Conservation (phyloP, 2,329 filamentous ascomycete genomes). For the Pezizomycotina sp. region DNA sequence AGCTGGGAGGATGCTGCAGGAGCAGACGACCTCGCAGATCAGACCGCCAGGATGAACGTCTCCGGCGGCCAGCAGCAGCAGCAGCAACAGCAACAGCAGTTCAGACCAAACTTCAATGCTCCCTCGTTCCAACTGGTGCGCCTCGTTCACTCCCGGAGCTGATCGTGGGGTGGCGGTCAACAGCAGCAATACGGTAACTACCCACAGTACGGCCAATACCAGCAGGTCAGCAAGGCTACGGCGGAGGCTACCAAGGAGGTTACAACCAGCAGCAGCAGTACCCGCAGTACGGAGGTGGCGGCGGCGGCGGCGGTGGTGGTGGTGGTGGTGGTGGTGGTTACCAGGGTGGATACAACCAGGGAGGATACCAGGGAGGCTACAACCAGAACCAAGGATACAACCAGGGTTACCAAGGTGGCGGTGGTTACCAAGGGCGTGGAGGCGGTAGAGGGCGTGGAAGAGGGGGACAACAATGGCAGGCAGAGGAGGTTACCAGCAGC, state of each 20-base stretch:
- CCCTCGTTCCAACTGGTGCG: slow-evolving; percentile 36
- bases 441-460: slow-evolving; percentile 3
- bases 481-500: slow-evolving; percentile 31
- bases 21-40: slow-evolving; percentile 54
- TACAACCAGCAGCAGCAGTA: slow-evolving; percentile 28
- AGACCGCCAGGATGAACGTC: slow-evolving; percentile 54
- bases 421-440: slow-evolving; percentile 30
- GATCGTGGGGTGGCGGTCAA: slow-evolving; percentile 38
- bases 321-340: slow-evolving; percentile 32
- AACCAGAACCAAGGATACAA: slow-evolving; percentile 36
- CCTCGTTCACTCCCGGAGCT: slow-evolving; percentile 48
- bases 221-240: slow-evolving; percentile 32
- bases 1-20: slow-evolving; percentile 54
- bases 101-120: slow-evolving; percentile 27
- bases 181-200: slow-evolving; percentile 34
- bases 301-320: slow-evolving; percentile 32
- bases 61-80: slow-evolving; percentile 47
- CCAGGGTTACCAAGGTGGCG: slow-evolving; percentile 36
- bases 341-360: slow-evolving; percentile 35
- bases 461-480: background rate
- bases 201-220: slow-evolving; percentile 35
- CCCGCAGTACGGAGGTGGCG: slow-evolving; percentile 5
- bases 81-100: slow-evolving; percentile 27
- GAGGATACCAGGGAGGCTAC: slow-evolving; percentile 23
- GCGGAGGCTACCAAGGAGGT: slow-evolving; percentile 34